Base-by-base conservation (phyloP, 352 stramenopile species). In the Pythium periplocum region DNA sequence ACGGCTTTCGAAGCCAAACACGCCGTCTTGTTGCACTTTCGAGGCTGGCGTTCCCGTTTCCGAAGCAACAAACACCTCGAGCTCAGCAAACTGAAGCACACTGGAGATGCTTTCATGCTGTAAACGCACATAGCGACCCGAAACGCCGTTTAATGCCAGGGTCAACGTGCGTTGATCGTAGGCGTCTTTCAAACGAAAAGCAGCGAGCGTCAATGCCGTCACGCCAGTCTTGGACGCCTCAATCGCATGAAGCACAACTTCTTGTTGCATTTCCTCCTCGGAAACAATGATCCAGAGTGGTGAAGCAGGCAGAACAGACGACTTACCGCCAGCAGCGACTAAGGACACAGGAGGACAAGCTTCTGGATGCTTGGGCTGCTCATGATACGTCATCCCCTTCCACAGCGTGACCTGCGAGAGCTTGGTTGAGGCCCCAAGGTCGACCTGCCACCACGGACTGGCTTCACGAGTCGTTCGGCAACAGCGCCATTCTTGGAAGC, bases 371-470 rank as follows among this genome's bases (percentile, higher is more conserved):
- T 66, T 73, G 9, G 74, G 43, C 51, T 84, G 66, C 41, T 88
- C 75, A 34, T 92, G 81, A 48, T 87, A 87, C 39, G 77, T 86
- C 71, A 81, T 76, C 0, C 60, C 66, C 40, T 86, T 90, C 82
- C 82, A 92, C 55, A 92, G 39, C 4, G 81, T 68, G 4, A 90
- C 53, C 10, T 61, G 69, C 4, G 66, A 61, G 48, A 92, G 59
- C 2, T 41, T 10, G 8, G 68, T 53, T 4, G 59, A 42, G 4
- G 62, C 53, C 10, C 68, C 67, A 4, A 92, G 61, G 49, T 92
- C 82, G 39, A 92, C 82, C 50, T 86, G 66, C 77, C 77, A 92
- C 76, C 75, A 92, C 26, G 78, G 71, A 44, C 82, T 74, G 2
- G 37, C 31, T 57, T 92, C 73, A 30, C 71, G 76, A 32, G 58